Evolutionary conservation across 2,329 filamentous ascomycete species (phyloP), one percentile per base, ranked within the genome.

Genomic region (Cladosporium sp.): DNA sequence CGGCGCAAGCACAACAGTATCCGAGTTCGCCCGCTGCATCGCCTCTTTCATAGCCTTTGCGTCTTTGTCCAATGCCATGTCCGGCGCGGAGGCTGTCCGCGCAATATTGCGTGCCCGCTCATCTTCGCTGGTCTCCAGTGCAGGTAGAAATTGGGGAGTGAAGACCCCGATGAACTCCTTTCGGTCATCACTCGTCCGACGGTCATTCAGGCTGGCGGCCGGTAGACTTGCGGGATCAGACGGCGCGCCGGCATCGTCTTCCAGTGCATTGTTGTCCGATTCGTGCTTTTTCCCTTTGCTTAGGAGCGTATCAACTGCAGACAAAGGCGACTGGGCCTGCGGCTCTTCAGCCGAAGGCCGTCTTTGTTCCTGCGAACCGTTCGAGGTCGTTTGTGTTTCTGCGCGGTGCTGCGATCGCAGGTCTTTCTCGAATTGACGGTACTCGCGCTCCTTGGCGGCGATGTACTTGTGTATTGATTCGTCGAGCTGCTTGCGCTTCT

Each of bases 381-480:
- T 49, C 15, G 19, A n/a, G 22, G 11, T 15, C 7, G 43, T 39
- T 1, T 39, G 32, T 20, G 37, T 18, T 18, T 51, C 40, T 20
- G 48, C 48, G 3, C 40, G 40, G 32, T 51, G 29, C 34, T 51
- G 48, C 12, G 41, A 32, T 20, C 53, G 56, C 50, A 66, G 34
- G 24, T 69, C 65, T 53, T 61, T 64, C 55, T 68, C 65, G 50
- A 57, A 66, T n/a, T 56, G 53, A 54, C 66, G 65, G 50, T 64
- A 68, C 42, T 69, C 67, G 32, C 65, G 52, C 50, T 69, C 67
- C 54, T 69, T 69, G 39, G 61, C 52, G 9, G 66, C 65, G 38
- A 68, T 66, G 54, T 67, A 69, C 38, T 64, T 65, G 56, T 68
- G 66, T 44, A 69, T 68, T 7, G 62, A 64, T 13, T 69, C 67